These are phyloP conservation scores for Solanum tacnaense DNA, from an alignment of 257 asterid species.

Conservation along the genomic window DNA sequence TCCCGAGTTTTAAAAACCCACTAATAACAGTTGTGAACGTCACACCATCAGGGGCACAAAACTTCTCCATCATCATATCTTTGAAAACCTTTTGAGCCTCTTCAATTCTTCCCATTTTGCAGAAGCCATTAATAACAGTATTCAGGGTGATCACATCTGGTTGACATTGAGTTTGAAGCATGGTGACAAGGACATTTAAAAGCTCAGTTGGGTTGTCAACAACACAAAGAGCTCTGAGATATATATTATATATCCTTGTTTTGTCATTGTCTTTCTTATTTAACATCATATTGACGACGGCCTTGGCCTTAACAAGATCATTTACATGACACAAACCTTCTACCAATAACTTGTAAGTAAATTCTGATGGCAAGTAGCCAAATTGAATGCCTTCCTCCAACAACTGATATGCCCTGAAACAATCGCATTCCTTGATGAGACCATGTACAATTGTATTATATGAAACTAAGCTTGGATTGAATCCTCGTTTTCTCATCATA, in stretches of 20 bases:
- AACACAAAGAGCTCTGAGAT: slow-evolving; percentile 69
- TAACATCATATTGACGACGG: slow-evolving; percentile 52
- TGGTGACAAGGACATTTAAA: slow-evolving; percentile 55
- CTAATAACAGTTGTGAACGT: slow-evolving; percentile 57
- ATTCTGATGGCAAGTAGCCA: slow-evolving; percentile 68
- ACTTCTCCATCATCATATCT: slow-evolving; percentile 67
- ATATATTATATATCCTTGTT: slow-evolving; percentile 73
- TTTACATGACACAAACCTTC: slow-evolving; percentile 55
- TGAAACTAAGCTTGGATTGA: slow-evolving; percentile 44
- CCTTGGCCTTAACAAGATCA: slow-evolving; percentile 61
- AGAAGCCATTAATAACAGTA: slow-evolving; percentile 71
- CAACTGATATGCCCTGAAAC: slow-evolving; percentile 71
- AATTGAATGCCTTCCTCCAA: slow-evolving; percentile 56
- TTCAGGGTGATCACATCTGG: slow-evolving; percentile 75
- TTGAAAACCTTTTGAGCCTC: slow-evolving; percentile 57
- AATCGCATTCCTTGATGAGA: slow-evolving; percentile 55
- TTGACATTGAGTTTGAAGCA: slow-evolving; percentile 70
- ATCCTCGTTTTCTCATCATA: slow-evolving; percentile 73
- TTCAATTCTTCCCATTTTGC: slow-evolving; percentile 56
- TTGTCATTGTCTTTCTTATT: slow-evolving; percentile 26
- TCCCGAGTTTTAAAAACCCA: slow-evolving; percentile 49
- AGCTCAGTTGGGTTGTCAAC: slow-evolving; percentile 67
- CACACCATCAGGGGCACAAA: slow-evolving; percentile 68
- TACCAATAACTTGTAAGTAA: slow-evolving; percentile 59
- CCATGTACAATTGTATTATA: slow-evolving; percentile 75